Percentiles rank a stretch among this genome's conserved stretches.
Evolutionary conservation across 1,139 yeast species (phyloP).

Genomic region (Zygosaccharomyces pseudobailii): DNA sequence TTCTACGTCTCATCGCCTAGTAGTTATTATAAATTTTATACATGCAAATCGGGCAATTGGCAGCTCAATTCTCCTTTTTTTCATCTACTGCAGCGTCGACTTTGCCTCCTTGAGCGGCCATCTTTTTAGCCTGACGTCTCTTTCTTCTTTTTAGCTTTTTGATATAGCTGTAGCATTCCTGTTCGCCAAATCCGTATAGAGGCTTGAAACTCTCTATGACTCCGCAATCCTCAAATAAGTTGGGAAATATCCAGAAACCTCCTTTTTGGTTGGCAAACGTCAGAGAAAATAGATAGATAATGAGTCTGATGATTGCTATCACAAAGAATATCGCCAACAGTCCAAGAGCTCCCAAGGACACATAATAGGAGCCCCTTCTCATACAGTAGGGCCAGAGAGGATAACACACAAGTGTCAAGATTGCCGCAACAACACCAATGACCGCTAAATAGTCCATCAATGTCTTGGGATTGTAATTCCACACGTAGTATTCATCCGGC

Average conservation of each 20-base stretch:
- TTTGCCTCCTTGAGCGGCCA: neutral
- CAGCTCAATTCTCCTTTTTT: neutral
- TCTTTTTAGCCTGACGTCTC: constrained; percentile 28
- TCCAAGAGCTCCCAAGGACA: constrained; percentile 73
- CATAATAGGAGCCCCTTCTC: constrained; percentile 89
- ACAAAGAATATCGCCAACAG: constrained; percentile 71
- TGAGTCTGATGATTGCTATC: constrained; percentile 72
- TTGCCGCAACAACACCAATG: constrained; percentile 56
- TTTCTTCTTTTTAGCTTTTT: constrained; percentile 35
- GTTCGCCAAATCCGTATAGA: constrained; percentile 76
- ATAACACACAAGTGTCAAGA: constrained; percentile 77
- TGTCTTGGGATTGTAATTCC: constrained; percentile 81
- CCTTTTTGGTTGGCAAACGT: constrained; percentile 56
- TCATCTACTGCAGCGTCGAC: neutral
- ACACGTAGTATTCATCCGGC: constrained; percentile 78
- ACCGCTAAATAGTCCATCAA: constrained; percentile 60
- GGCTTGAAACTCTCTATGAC: constrained; percentile 91
- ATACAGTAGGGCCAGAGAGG: constrained; percentile 93
- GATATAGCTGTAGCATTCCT: constrained; percentile 32
- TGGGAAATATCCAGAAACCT: constrained; percentile 94
- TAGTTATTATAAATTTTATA: neutral
- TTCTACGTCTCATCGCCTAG: neutral
- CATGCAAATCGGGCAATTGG: neutral
- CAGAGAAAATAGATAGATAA: constrained; percentile 52
- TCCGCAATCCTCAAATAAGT: constrained; percentile 92